Evolutionary conservation across 768 basidiomycete genomes (phyloP).

Genomic region (Phaeolepiota aurea): DNA sequence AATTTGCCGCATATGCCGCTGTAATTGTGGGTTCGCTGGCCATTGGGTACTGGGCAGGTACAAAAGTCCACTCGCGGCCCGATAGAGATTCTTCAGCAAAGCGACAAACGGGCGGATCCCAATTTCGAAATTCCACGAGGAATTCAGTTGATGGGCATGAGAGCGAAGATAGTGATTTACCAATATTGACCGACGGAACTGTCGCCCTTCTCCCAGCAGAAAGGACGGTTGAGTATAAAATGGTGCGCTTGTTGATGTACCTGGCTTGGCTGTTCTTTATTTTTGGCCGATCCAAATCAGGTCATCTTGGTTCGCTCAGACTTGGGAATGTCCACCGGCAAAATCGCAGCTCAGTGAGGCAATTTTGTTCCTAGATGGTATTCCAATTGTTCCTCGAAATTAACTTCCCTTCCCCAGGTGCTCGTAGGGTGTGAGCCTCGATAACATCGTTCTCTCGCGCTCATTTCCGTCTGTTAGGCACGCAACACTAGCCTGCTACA

Average conservation of each 20-base stretch:
- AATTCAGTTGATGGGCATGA: conserved; percentile 13
- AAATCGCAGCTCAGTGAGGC: conserved; percentile 53
- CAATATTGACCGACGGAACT: background rate
- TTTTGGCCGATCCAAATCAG: conserved; percentile 13
- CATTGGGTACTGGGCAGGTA: conserved; percentile 34
- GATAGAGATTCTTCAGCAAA: conserved; percentile 5
- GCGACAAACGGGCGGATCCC: background rate
- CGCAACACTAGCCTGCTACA: conserved; percentile 86
- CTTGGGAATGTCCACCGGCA: background rate
- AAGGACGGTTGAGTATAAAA: conserved; percentile 46
- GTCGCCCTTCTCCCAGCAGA: conserved; percentile 12
- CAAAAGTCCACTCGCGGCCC: conserved; percentile 11
- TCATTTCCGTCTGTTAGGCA: conserved; percentile 38
- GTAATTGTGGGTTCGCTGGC: conserved; percentile 25
- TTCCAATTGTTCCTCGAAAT: background rate
- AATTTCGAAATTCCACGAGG: conserved; percentile 5
- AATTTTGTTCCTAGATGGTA: background rate
- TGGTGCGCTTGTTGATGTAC: conserved; percentile 23
- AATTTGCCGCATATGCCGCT: conserved; percentile 13
- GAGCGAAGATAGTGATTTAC: conserved; percentile 10
- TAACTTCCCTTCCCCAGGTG: conserved; percentile 23
- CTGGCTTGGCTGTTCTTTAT: conserved; percentile 1
- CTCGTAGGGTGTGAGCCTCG: conserved; percentile 25
- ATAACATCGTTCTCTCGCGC: background rate
- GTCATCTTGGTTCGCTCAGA: conserved; percentile 36